Percentiles rank a stretch among this genome's conserved stretches.
Conservation (phyloP, 805 yeast genomes). For the Saccharomycopsis malanga region DNA sequence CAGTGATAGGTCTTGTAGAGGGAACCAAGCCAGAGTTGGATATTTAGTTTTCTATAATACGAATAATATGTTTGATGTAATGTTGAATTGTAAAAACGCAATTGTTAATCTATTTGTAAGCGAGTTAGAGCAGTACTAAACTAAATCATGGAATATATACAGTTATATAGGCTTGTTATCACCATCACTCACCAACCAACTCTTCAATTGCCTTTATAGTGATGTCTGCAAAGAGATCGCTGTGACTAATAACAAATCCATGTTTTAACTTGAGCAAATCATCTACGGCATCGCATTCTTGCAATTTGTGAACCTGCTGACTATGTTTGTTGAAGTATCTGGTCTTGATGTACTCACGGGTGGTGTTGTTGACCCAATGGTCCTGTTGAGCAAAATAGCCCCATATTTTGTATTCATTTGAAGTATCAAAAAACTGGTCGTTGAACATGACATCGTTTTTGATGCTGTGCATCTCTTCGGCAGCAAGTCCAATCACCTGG, state of each 20-base stretch:
- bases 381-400: constrained; percentile 51
- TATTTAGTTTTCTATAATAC: constrained; percentile 7
- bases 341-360: constrained; percentile 31
- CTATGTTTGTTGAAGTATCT: constrained; percentile 6
- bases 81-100: no score
- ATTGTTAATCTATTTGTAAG: no score
- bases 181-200: no score
- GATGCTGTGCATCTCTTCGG: constrained; percentile 51
- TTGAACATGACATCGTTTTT: constrained; percentile 45
- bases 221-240: constrained; percentile 15
- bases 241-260: constrained; percentile 19
- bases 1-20: constrained; percentile 46
- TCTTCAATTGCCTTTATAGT: constrained; percentile 6
- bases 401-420: constrained; percentile 35
- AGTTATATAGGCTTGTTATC: no score
- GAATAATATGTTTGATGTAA: no score
- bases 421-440: constrained; percentile 35
- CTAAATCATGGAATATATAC: no score
- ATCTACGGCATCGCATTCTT: constrained; percentile 11
- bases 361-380: constrained; percentile 53
- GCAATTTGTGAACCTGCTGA: neutral
- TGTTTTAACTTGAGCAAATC: constrained; percentile 13
- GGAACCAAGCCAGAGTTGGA: constrained; percentile 29
- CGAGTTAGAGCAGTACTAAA: no score
- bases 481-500: constrained; percentile 52